A percentile compares a stretch with the other conserved stretches of the same genome.
Conservation (phyloP, 345 rosid species). For the Eucalyptus lansdowneana region DNA sequence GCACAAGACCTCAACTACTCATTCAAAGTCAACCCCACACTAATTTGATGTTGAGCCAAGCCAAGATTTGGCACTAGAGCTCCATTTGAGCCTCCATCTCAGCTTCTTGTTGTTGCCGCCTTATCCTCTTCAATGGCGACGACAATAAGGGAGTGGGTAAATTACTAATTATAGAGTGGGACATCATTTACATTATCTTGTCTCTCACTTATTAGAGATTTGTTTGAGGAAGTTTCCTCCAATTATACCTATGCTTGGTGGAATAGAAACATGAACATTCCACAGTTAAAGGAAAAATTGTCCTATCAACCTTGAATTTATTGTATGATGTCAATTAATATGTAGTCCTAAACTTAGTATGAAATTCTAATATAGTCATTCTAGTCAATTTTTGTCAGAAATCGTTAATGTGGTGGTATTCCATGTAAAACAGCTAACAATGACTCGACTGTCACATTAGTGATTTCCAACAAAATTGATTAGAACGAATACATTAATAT, state of each 20-base stretch:
- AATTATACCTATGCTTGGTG: neutral
- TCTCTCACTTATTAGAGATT: neutral
- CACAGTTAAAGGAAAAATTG: no score
- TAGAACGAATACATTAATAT: neutral
- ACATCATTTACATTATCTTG: neutral
- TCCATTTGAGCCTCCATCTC: neutral
- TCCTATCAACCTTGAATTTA: neutral
- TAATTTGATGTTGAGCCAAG: neutral
- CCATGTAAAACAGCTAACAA: neutral
- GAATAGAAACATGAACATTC: neutral
- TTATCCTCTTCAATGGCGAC: neutral
- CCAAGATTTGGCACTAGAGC: neutral
- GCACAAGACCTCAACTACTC: neutral
- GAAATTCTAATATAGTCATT: no score
- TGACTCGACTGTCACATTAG: rapidly evolving
- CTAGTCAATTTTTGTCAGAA: neutral
- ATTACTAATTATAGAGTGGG: neutral
- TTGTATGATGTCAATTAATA: neutral
- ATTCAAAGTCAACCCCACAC: neutral
- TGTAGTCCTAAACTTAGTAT: neutral
- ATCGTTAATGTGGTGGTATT: neutral
- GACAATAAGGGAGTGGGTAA: neutral
- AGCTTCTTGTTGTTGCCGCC: neutral
- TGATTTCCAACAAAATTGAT: neutral
- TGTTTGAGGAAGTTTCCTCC: neutral